phyloP scores from a whole-genome alignment of 2,329 filamentous ascomycete species.

The Alternaria consortialis region DNA sequence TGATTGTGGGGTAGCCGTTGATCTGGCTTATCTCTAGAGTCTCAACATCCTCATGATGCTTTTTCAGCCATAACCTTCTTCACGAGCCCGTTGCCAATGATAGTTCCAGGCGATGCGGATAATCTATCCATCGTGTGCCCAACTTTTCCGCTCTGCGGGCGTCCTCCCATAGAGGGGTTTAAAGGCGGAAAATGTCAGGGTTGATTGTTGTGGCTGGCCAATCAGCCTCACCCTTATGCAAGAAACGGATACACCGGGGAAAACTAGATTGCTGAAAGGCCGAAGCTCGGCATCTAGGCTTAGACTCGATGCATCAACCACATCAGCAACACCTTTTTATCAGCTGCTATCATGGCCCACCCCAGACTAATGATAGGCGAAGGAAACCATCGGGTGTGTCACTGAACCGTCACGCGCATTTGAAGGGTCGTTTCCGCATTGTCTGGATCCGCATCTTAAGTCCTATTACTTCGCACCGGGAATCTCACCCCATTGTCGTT shows the following conservation, averaged over 20 bases:
- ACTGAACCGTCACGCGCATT: constrained; percentile 34
- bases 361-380: constrained; percentile 29
- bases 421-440: constrained; percentile 23
- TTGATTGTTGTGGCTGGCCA: constrained; percentile 23
- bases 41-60: constrained; percentile 19
- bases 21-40: constrained; percentile 21
- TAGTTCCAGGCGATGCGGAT: constrained; percentile 16
- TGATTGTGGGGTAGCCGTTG: constrained; percentile 29
- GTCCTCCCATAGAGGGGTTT: constrained; percentile 39
- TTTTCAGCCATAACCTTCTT: constrained; percentile 14
- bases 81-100: constrained; percentile 10
- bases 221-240: constrained; percentile 33
- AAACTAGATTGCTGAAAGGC: constrained; percentile 21
- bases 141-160: constrained; percentile 37
- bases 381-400: constrained; percentile 39
- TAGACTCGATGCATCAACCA: constrained; percentile 26
- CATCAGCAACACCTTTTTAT: constrained; percentile 35
- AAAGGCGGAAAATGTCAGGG: constrained; percentile 4
- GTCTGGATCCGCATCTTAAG: constrained; percentile 30
- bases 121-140: constrained; percentile 23
- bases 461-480: constrained; percentile 23
- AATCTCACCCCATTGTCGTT: constrained; percentile 32
- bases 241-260: constrained; percentile 18
- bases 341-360: constrained; percentile 39
- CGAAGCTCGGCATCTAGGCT: constrained; percentile 37